Conservation (phyloP, 495 filamentous ascomycete species). For the Glarea lozoyensis region DNA sequence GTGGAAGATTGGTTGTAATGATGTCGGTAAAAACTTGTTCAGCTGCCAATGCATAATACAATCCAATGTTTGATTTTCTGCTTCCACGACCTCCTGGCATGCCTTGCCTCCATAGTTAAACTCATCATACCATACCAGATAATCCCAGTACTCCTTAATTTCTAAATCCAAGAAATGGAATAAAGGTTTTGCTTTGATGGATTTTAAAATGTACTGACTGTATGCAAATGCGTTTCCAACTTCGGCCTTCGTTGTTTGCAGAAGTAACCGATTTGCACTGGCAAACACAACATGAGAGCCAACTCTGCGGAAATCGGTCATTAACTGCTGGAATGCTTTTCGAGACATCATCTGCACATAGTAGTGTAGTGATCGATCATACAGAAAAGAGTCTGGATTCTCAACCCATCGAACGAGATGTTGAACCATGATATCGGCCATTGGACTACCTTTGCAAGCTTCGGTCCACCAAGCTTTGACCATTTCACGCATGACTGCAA, state of each 20-base stretch:
- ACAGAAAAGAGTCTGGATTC: constrained; percentile 82
- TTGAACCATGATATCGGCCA: constrained; percentile 97
- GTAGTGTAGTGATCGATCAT: constrained; percentile 91
- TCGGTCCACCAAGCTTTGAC: constrained; percentile 98
- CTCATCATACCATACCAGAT: constrained; percentile 98
- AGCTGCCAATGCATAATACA: constrained; percentile 99
- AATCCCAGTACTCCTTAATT: constrained; percentile 99
- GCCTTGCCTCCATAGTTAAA: constrained; percentile 97
- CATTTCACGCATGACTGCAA: constrained; percentile 90
- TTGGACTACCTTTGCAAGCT: constrained; percentile 79
- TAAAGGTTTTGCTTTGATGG: constrained; percentile 85
- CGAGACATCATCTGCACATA: constrained; percentile 97
- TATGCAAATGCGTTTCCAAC: constrained; percentile 97
- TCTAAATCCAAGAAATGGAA: constrained; percentile 98
- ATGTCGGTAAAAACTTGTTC: constrained; percentile 70
- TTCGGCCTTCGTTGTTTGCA: constrained; percentile 94
- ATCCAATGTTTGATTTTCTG: constrained; percentile 76
- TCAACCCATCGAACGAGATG: constrained; percentile 97
- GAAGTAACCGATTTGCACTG: constrained; percentile 74
- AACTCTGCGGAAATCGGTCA: constrained; percentile 93
- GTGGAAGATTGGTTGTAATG: constrained; percentile 78
- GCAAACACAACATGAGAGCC: constrained; percentile 92
- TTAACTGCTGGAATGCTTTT: constrained; percentile 92
- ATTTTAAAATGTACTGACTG: constrained; percentile 93
- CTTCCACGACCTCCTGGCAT: constrained; percentile 71